Percentiles rank a stretch among this genome's conserved stretches.
Conservation (phyloP, 345 rosid species). For the Jatropha curcas region DNA sequence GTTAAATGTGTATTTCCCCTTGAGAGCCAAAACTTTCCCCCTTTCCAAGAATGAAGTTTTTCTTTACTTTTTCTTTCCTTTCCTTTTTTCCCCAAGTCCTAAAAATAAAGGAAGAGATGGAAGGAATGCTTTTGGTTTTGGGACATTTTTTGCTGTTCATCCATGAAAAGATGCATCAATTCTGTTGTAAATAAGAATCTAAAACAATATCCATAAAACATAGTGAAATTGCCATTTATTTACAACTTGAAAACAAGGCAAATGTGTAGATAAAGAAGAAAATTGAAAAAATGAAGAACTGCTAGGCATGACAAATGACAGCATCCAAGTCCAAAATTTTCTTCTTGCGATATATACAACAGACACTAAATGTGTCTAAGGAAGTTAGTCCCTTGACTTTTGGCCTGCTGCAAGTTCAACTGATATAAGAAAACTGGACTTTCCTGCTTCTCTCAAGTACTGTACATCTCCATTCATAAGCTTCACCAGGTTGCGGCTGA, state of each 20-base stretch:
- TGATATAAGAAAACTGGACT: slow-evolving; percentile 59
- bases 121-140: neutral
- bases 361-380: neutral
- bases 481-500: slow-evolving; percentile 75
- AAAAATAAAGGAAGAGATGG: neutral
- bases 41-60: no score
- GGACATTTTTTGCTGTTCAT: neutral
- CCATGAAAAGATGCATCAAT: neutral
- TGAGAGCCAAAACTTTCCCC: no score
- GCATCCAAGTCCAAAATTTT: slow-evolving; percentile 8
- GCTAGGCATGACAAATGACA: neutral
- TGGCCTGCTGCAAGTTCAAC: slow-evolving; percentile 72
- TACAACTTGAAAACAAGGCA: neutral
- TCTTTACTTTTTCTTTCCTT: no score
- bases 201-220: neutral
- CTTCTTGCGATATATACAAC: neutral
- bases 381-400: slow-evolving; percentile 12
- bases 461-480: slow-evolving; percentile 91
- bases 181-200: neutral
- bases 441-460: slow-evolving; percentile 82
- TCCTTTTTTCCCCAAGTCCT: no score
- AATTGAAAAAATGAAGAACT: neutral
- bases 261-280: neutral
- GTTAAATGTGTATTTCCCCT: no score
- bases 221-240: neutral